Conservation (phyloP, 2,329 filamentous ascomycete genomes). For the Colletotrichum viniferum region DNA sequence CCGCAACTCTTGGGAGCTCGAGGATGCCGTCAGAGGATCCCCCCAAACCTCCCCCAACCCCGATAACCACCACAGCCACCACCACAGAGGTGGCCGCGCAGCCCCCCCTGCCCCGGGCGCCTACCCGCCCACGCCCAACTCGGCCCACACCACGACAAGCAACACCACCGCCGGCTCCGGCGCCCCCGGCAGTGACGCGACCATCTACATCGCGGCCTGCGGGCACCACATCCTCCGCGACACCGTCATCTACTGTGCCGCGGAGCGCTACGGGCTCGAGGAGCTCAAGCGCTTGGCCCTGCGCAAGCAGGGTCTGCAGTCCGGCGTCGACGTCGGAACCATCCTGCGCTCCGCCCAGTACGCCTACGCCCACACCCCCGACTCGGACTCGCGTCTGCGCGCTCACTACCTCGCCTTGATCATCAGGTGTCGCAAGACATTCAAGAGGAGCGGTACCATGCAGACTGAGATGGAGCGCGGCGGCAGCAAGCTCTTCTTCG, state of each 20-base stretch:
- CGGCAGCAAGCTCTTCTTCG: conserved; percentile 91
- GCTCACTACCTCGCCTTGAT: conserved; percentile 97
- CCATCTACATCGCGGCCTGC: conserved; percentile 76
- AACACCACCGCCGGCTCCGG: conserved; percentile 53
- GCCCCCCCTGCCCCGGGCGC: conserved; percentile 36
- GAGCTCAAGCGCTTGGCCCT: conserved; percentile 90
- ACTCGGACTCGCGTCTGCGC: conserved; percentile 89
- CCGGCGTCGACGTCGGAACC: conserved; percentile 87
- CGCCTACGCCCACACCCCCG: conserved; percentile 93
- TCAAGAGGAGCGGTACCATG: conserved; percentile 98
- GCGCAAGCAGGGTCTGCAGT: conserved; percentile 93
- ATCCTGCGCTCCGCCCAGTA: conserved; percentile 93
- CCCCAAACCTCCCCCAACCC: conserved; percentile 56
- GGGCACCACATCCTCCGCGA: conserved; percentile 84
- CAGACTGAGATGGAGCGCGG: conserved; percentile 98
- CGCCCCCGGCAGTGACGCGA: conserved; percentile 72
- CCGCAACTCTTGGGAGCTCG: conserved; percentile 87
- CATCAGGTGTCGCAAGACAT: conserved; percentile 95
- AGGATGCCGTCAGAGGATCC: conserved; percentile 62
- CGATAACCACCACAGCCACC: conserved; percentile 33
- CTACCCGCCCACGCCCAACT: conserved; percentile 34
- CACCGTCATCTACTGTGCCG: conserved; percentile 93
- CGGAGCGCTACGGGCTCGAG: conserved; percentile 88
- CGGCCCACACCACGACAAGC: conserved; percentile 60
- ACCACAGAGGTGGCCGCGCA: conserved; percentile 45